Conservation (phyloP, 2,329 filamentous ascomycete genomes). For the Colletotrichum aenigma region DNA sequence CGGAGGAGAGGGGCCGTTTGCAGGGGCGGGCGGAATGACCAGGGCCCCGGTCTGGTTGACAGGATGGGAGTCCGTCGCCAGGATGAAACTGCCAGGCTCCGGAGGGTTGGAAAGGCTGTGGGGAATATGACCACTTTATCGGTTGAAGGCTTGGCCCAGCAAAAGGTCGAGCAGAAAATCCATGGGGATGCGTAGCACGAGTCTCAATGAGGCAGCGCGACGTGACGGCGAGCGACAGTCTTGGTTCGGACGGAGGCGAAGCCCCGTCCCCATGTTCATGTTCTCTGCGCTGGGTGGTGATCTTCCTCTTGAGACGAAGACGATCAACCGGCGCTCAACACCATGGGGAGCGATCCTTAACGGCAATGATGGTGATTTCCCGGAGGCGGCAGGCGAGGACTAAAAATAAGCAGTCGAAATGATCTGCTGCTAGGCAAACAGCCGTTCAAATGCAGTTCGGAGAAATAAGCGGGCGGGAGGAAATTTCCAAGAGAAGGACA, state of each 20-base stretch:
- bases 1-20: neutral
- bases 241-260: constrained; percentile 10
- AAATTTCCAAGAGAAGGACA: neutral
- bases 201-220: neutral
- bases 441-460: neutral
- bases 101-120: constrained; percentile 4
- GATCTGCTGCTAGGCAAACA: neutral
- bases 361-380: neutral
- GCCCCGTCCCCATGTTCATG: neutral
- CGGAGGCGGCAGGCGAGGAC: neutral
- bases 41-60: constrained; percentile 4
- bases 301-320: constrained; percentile 2
- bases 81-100: constrained; percentile 17
- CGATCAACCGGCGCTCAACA: neutral
- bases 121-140: constrained; percentile 16
- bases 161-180: neutral
- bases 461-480: neutral
- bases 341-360: neutral
- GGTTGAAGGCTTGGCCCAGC: constrained; percentile 4
- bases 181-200: neutral
- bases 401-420: constrained; percentile 9
- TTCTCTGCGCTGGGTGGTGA: neutral
- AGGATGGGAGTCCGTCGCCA: constrained; percentile 15
- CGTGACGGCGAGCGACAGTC: neutral
- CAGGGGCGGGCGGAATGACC: neutral